Evolutionary conservation across 768 basidiomycete genomes (phyloP).

Genomic region (Rossbeevera mucosa): DNA sequence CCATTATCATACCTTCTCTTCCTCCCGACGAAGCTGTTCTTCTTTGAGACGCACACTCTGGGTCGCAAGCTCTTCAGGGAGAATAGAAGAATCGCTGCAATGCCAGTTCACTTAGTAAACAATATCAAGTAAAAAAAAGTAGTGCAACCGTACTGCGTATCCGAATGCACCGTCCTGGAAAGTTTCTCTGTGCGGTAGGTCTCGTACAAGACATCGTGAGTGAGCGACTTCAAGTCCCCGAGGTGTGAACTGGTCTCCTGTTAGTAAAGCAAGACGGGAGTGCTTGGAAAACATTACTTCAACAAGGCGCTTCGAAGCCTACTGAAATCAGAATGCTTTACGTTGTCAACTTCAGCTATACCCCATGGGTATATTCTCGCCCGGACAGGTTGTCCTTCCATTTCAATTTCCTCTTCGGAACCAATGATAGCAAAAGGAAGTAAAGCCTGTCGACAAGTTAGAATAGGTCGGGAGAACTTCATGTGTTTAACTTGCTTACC

Average conservation of each 20-base stretch:
- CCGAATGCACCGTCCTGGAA: conserved; percentile 81
- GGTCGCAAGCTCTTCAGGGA: conserved; percentile 94
- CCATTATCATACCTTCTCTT: conserved; percentile 69
- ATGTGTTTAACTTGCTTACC: conserved; percentile 39
- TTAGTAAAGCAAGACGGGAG: conserved; percentile 9
- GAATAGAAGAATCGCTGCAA: conserved; percentile 77
- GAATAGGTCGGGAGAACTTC: neutral
- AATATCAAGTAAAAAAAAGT: neutral
- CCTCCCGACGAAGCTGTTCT: conserved; percentile 94
- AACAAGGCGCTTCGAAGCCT: conserved; percentile 87
- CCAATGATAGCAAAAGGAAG: conserved; percentile 97
- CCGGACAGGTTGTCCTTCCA: conserved; percentile 86
- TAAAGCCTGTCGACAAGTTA: conserved; percentile 52
- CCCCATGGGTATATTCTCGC: conserved; percentile 99
- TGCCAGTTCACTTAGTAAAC: conserved; percentile 21
- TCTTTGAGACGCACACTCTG: conserved; percentile 98
- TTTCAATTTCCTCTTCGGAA: conserved; percentile 93
- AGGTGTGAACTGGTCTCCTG: conserved; percentile 70
- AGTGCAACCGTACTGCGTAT: conserved; percentile 52
- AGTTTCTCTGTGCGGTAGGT: conserved; percentile 98
- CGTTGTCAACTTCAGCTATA: conserved; percentile 96
- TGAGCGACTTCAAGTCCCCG: conserved; percentile 89
- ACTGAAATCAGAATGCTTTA: conserved; percentile 99
- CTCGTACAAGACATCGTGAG: conserved; percentile 92
- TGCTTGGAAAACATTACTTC: conserved; percentile 48